These are phyloP conservation scores for Komagataella kurtzmanii DNA, from an alignment of 805 yeast genomes.

Conservation along the genomic window DNA sequence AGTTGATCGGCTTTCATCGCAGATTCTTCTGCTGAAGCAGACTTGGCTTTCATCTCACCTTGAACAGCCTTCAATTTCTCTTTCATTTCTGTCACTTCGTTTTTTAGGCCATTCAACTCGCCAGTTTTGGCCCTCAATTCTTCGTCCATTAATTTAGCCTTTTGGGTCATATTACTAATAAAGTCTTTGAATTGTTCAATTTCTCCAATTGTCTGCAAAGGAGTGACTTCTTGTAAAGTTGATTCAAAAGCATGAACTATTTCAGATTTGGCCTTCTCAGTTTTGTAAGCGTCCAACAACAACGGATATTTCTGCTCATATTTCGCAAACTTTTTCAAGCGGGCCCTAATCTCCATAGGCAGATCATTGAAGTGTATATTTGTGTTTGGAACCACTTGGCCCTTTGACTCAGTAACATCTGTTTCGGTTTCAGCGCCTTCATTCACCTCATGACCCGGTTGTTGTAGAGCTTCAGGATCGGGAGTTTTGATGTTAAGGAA, in stretches of 20 bases:
- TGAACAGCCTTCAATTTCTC: neutral
- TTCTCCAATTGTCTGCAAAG: conserved; percentile 63
- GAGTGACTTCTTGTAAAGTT: conserved; percentile 67
- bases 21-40: neutral
- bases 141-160: conserved; percentile 43
- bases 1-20: neutral
- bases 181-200: conserved; percentile 58
- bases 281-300: conserved; percentile 71
- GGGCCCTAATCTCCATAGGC: conserved; percentile 44
- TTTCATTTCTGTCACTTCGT: conserved; percentile 4
- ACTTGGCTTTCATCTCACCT: conserved; percentile 2
- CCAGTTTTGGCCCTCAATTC: conserved; percentile 44
- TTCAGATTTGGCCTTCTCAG: conserved; percentile 56
- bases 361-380: conserved; percentile 22
- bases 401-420: neutral
- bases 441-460: conserved; percentile 29
- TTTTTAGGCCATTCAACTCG: conserved; percentile 11
- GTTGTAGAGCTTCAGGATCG: conserved; percentile 26
- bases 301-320: conserved; percentile 88
- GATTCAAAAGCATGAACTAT: conserved; percentile 52
- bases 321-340: conserved; percentile 63
- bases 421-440: neutral
- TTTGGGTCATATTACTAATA: conserved; percentile 46
- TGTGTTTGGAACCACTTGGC: conserved; percentile 2
- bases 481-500: conserved; percentile 32